Conservation (phyloP, 805 yeast genomes). For the Priceomyces haplophilus region DNA sequence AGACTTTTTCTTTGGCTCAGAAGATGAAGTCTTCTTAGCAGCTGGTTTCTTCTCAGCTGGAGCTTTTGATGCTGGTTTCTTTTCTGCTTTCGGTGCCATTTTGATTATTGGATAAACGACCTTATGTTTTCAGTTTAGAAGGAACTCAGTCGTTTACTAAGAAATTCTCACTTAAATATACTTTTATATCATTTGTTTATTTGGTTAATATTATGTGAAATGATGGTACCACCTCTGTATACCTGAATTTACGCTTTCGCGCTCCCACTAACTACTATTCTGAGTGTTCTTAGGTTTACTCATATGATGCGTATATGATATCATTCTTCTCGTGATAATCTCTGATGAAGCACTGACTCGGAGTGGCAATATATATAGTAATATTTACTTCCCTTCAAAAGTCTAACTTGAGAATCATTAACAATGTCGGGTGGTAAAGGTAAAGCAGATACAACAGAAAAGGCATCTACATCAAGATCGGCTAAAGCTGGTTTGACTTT, state of each 20-base stretch:
- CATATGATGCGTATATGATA: background rate
- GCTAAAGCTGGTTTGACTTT: constrained; percentile 49
- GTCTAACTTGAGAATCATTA: constrained; percentile 5
- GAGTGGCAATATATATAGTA: background rate
- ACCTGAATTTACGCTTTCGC: background rate
- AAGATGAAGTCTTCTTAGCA: constrained; percentile 78
- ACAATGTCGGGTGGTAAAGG: constrained; percentile 39
- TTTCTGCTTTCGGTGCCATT: constrained; percentile 67
- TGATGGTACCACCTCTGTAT: too few relatives aligned
- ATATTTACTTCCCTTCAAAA: too few relatives aligned
- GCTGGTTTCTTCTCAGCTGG: constrained; percentile 93
- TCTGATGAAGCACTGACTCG: background rate
- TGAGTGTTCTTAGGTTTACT: background rate
- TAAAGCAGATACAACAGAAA: constrained; percentile 46
- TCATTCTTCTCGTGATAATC: background rate
- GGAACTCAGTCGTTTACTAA: background rate
- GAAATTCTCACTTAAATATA: background rate
- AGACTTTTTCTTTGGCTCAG: constrained; percentile 84
- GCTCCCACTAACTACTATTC: background rate
- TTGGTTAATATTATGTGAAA: too few relatives aligned
- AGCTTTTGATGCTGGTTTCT: constrained; percentile 90
- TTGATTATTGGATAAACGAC: too few relatives aligned
- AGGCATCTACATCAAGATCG: constrained; percentile 49
- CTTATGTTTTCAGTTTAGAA: constrained; percentile 4
- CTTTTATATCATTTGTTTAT: background rate